Base-by-base conservation (phyloP, 768 basidiomycete species). In the Trametes coccinea region DNA sequence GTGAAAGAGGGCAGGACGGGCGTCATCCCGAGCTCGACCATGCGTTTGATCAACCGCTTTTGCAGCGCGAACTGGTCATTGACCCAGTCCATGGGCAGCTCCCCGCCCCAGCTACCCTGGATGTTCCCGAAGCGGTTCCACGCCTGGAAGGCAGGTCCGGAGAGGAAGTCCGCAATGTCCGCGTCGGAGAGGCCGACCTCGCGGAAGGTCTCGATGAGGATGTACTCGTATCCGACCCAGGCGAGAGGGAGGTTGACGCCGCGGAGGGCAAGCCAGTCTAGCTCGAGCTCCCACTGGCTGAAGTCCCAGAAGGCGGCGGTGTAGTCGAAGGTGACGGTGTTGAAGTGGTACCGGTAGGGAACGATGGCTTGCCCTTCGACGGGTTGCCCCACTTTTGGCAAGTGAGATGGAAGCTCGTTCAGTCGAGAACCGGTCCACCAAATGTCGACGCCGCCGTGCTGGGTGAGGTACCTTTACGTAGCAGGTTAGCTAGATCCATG, bases 71-170 rank as follows among this genome's bases (percentile, higher is more conserved):
- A 75, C 59, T 79, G 78, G 49, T 78, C 74, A 16, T 69, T 56
- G 49, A 78, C 62, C 78, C 78, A 79, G 43, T 75, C 70, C 46
- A 63, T 69, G 0, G 78, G 75, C 5, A 78, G 68, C 10, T 64
- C 63, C 0, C 76, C 74, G 7, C 69, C 71, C 77, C 77, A 79
- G 63, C 74, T 74, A 9, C 75, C 73, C 60, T 78, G 78, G 34
- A 78, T 74, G 53, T 79, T 79, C 3, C 78, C 78, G 51, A 79
- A 79, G 14, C 78, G 71, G 62, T 78, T 78, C 77, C 77, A 79
- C 0, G 78, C 72, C 41, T 72, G 73, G 66, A 79, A 79, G 2
- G 78, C 71, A 7, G 78, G 76, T 0, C 76, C 75, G 0, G 78
- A 76, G 33, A 77, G 66, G 57, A 78, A 79, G 5, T 37, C 48